Conservation (phyloP, 2,329 filamentous ascomycete genomes). For the Coniosporium tulheliwenetii region DNA sequence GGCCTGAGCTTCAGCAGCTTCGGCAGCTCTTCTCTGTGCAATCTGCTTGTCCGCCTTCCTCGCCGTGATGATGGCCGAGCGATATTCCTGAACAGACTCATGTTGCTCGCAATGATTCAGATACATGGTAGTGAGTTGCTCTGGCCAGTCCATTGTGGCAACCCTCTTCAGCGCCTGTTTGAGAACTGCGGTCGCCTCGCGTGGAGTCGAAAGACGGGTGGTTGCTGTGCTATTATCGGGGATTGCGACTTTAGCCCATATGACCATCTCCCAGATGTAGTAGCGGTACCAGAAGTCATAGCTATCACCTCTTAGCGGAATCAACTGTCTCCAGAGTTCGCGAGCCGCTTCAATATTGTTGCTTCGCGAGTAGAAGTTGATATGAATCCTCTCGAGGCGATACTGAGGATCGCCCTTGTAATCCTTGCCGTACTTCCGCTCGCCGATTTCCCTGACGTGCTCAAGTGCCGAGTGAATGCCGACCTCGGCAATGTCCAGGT, state of each 20-base stretch:
- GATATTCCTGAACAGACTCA: slow-evolving; percentile 61
- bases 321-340: slow-evolving; percentile 58
- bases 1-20: slow-evolving; percentile 49
- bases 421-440: slow-evolving; percentile 57
- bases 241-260: slow-evolving; percentile 43
- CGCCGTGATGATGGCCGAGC: slow-evolving; percentile 57
- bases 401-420: slow-evolving; percentile 82
- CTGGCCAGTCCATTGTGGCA: slow-evolving; percentile 57
- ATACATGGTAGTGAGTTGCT: slow-evolving; percentile 60
- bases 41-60: slow-evolving; percentile 52
- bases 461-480: slow-evolving; percentile 76
- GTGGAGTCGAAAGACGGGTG: slow-evolving; percentile 44
- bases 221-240: slow-evolving; percentile 33
- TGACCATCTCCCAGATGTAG: slow-evolving; percentile 80
- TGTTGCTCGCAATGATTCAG: slow-evolving; percentile 78
- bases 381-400: slow-evolving; percentile 78
- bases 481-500: slow-evolving; percentile 77
- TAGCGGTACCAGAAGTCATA: slow-evolving; percentile 91
- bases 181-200: slow-evolving; percentile 60
- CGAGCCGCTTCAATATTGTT: slow-evolving; percentile 63
- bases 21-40: slow-evolving; percentile 46
- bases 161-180: slow-evolving; percentile 49
- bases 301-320: slow-evolving; percentile 53
- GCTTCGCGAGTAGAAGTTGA: slow-evolving; percentile 80
- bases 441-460: slow-evolving; percentile 63